Percentiles rank a stretch among this genome's conserved stretches.
These are phyloP conservation scores for Aeschynomene evenia DNA, from an alignment of 306 rosid genomes.

Conservation along the genomic window DNA sequence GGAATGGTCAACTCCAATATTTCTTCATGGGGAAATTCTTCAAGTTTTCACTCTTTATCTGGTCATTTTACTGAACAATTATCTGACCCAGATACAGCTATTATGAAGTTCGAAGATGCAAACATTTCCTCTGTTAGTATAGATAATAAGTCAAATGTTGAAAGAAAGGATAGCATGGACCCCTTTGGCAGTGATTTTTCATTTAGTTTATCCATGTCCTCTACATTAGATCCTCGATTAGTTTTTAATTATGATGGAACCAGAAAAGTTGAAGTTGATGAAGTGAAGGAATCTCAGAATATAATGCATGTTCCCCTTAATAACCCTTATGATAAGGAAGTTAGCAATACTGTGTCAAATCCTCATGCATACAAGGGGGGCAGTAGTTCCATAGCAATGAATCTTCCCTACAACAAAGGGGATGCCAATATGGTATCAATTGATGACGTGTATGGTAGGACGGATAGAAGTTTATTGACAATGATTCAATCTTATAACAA, in stretches of 20 bases:
- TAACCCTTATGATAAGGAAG: conserved; percentile 47
- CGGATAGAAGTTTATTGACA: conserved; percentile 47
- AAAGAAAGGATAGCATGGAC: conserved; percentile 49
- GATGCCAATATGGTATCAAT: conserved; percentile 38
- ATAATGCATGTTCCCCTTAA: conserved; percentile 35
- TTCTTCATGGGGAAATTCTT: conserved; percentile 56
- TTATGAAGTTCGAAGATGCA: conserved; percentile 43
- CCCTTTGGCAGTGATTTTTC: conserved; percentile 48
- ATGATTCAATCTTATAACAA: conserved; percentile 48
- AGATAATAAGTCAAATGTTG: conserved; percentile 43
- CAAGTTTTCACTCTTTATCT: conserved; percentile 53
- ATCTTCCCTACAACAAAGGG: conserved; percentile 48
- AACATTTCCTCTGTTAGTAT: conserved; percentile 35
- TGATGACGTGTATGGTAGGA: conserved; percentile 46
- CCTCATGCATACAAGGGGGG: conserved; percentile 32
- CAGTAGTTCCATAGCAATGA: conserved; percentile 41
- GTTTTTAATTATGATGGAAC: conserved; percentile 55
- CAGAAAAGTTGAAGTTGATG: conserved; percentile 67
- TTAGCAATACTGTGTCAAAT: conserved; percentile 27
- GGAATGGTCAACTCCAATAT: conserved; percentile 52
- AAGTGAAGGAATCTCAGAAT: conserved; percentile 74
- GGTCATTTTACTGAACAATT: conserved; percentile 51
- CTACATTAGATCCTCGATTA: conserved; percentile 50
- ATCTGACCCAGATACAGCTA: conserved; percentile 45
- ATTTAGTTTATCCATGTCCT: conserved; percentile 57